Percentiles rank a stretch among this genome's conserved stretches.
Evolutionary conservation across 495 filamentous ascomycete species (phyloP).

Genomic region (Xylaria curta): DNA sequence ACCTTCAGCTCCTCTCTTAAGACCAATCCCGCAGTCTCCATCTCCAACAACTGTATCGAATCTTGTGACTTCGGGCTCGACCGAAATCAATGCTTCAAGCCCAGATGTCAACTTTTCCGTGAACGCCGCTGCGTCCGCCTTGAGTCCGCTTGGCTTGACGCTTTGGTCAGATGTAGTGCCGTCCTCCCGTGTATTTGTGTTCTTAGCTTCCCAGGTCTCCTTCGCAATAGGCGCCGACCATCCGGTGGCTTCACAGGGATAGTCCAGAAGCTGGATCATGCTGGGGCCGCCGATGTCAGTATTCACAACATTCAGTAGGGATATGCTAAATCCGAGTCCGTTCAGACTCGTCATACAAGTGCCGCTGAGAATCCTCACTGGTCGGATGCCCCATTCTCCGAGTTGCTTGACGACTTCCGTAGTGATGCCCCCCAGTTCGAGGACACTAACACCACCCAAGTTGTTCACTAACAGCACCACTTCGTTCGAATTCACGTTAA

Average conservation of each 20-base stretch:
- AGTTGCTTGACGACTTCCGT: conserved; percentile 87
- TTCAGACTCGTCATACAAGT: conserved; percentile 90
- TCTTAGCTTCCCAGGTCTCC: conserved; percentile 62
- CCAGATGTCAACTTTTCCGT: conserved; percentile 68
- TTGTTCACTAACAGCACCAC: conserved; percentile 90
- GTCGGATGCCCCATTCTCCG: conserved; percentile 69
- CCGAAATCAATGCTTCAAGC: conserved; percentile 72
- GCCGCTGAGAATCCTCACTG: conserved; percentile 69
- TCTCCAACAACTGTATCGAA: conserved; percentile 95
- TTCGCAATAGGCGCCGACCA: conserved; percentile 79
- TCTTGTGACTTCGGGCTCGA: conserved; percentile 82
- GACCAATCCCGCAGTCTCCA: conserved; percentile 90
- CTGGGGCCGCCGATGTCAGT: conserved; percentile 79
- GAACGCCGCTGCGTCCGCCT: conserved; percentile 64
- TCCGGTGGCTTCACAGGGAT: conserved; percentile 81
- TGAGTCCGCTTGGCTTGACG: conserved; percentile 71
- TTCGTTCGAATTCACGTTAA: conserved; percentile 69
- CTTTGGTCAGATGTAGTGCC: conserved; percentile 50
- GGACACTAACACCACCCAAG: conserved; percentile 84
- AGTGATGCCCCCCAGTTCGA: conserved; percentile 90
- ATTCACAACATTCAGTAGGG: conserved; percentile 79
- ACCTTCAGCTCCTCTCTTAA: conserved; percentile 90
- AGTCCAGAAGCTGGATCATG: conserved; percentile 87
- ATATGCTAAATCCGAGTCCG: conserved; percentile 89
- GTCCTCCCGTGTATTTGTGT: conserved; percentile 50